Base-by-base conservation (phyloP, 129 eudicot species). In the Ambrosia artemisiifolia region DNA sequence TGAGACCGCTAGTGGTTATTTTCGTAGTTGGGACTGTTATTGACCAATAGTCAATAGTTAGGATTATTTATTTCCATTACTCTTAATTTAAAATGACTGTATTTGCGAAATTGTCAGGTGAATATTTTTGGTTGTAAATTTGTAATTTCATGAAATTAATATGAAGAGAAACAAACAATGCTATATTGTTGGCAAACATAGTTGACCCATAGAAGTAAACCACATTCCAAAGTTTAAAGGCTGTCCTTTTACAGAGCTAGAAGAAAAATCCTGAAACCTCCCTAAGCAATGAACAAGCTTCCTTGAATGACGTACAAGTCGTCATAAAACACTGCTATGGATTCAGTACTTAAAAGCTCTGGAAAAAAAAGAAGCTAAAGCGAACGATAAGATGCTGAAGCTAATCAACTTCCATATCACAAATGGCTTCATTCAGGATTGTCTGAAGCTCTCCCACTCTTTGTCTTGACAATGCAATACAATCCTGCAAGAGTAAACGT, bases 391-490 rank as follows among this genome's bases (percentile, higher is more conserved):
- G 18, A 71, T 35, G 42, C 69, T 18, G 32, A 70, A 72, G 18
- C 72, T 83, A 93, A 78, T 89, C 95, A 51, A 87, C 81, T 79
- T 89, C 95, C 95, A 90, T 90, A 74, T 85, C 96, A 71, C 91
- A 84, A 71, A 90, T 60, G 56, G 95, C 91, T 69, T 90, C 91
- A 20, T 83, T 78, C 80, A 94, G 70, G 79, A 90, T 84, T 56
- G 53, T 74, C 70, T 83, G 85, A 70, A 94, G 88, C 76, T 94
- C 98, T 69, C 80, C 81, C 73, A 84, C 83, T 77, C 98, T 88
- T 63, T 90, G 91, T 78, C 88, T 89, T 40, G 98, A 78, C 79
- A 90, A 60, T 57, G 83, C 87, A 47, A 90, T 51, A 73, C 96
- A 90, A 69, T 90, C 95, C 96, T 94, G 98, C 88, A 86, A 24